These are phyloP conservation scores for Zygoascus tannicola DNA, from an alignment of 805 yeast genomes.

Conservation along the genomic window DNA sequence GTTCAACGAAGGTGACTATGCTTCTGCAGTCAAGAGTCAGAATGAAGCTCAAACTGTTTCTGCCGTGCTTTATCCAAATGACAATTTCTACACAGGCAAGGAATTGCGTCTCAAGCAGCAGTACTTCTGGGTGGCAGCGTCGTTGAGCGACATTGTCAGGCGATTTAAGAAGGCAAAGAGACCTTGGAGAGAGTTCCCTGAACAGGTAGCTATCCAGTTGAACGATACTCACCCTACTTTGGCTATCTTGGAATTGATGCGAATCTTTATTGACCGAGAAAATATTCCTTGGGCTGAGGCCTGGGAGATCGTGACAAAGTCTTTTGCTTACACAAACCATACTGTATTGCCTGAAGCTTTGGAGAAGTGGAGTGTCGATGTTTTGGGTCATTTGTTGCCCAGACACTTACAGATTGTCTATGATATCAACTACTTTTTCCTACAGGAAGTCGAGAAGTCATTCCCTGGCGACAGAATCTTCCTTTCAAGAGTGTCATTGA, in stretches of 20 bases:
- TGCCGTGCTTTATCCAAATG: conserved; percentile 89
- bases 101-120: conserved; percentile 90
- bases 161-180: conserved; percentile 71
- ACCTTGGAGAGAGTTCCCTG: conserved; percentile 77
- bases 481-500: conserved; percentile 63
- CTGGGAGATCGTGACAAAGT: conserved; percentile 70
- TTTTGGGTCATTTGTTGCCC: conserved; percentile 71
- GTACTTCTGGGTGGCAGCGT: conserved; percentile 94
- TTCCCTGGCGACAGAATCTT: conserved; percentile 70
- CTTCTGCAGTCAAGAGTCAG: conserved; percentile 71
- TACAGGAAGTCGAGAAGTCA: conserved; percentile 60
- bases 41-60: conserved; percentile 89
- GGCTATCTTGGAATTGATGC: conserved; percentile 81
- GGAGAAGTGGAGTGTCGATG: conserved; percentile 89
- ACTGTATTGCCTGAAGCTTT: conserved; percentile 92
- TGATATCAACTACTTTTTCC: conserved; percentile 71
- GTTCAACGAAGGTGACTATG: conserved; percentile 86
- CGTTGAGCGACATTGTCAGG: conserved; percentile 82
- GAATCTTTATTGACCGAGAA: conserved; percentile 79
- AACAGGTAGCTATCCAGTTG: conserved; percentile 81
- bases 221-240: conserved; percentile 93
- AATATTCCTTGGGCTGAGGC: conserved; percentile 74
- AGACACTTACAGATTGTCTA: conserved; percentile 86
- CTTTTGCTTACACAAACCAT: conserved; percentile 90
- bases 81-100: conserved; percentile 84